Conservation (phyloP, 768 basidiomycete species). For the Multifurca ochricompacta region DNA sequence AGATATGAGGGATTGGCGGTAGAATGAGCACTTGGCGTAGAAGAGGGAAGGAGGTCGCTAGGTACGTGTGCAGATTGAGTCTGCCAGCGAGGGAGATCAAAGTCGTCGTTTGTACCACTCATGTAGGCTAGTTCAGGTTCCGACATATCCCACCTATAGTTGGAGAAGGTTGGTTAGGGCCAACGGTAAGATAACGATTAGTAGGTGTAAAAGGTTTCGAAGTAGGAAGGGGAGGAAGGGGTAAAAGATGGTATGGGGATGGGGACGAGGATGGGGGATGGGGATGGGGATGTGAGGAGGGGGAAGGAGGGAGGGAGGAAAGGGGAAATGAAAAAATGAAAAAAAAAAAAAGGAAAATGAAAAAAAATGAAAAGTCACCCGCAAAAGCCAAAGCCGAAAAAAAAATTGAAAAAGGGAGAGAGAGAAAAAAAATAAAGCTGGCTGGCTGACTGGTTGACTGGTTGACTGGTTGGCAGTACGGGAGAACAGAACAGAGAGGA, state of each 20-base stretch:
- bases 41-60: conserved; percentile 42
- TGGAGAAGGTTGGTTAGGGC: conserved; percentile 11
- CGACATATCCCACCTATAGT: conserved; percentile 43
- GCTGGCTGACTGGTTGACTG: too few relatives aligned
- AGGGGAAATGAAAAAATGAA: conserved; percentile 4
- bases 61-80: conserved; percentile 33
- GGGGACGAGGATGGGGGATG: neutral
- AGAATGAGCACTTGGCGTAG: conserved; percentile 50
- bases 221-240: neutral
- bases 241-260: neutral
- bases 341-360: too few relatives aligned
- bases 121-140: conserved; percentile 72
- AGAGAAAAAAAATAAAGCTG: too few relatives aligned
- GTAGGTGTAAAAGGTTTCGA: neutral
- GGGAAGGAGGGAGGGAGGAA: neutral
- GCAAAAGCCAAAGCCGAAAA: too few relatives aligned
- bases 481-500: too few relatives aligned
- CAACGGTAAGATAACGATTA: conserved; percentile 12
- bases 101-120: conserved; percentile 71
- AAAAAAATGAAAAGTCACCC: too few relatives aligned
- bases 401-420: too few relatives aligned
- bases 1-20: conserved; percentile 46
- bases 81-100: conserved; percentile 59
- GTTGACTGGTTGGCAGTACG: too few relatives aligned
- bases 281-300: neutral